Conservation (phyloP, 2,329 filamentous ascomycete genomes). For the Zymoseptoria tritici region DNA sequence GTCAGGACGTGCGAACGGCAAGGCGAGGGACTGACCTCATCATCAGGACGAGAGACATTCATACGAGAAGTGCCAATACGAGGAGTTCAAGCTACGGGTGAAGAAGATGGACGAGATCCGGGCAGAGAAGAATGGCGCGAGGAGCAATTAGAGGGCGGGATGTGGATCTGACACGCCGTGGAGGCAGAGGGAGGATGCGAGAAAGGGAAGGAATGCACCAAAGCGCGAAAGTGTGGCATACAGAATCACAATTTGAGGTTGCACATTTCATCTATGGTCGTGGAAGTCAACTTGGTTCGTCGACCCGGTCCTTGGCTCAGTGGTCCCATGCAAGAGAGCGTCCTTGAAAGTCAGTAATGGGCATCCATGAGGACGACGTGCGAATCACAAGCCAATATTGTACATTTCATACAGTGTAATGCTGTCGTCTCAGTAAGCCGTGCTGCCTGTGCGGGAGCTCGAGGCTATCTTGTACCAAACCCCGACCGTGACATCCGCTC, state of each 20-base stretch:
- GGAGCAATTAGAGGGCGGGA: constrained; percentile 63
- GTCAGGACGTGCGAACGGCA: background rate
- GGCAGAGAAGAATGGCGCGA: constrained; percentile 71
- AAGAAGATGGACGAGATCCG: constrained; percentile 97
- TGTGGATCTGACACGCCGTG: background rate
- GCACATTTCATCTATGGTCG: background rate
- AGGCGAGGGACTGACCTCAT: background rate
- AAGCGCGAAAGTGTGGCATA: background rate
- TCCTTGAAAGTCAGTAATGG: background rate
- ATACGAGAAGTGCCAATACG: constrained; percentile 99
- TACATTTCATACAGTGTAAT: background rate
- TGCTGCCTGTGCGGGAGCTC: background rate
- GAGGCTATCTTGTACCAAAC: background rate
- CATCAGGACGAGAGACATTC: constrained; percentile 84
- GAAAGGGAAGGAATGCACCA: background rate
- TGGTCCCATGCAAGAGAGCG: background rate
- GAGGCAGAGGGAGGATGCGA: background rate
- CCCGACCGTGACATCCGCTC: background rate
- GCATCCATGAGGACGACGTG: background rate
- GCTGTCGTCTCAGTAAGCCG: background rate
- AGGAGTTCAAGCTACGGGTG: constrained; percentile 96
- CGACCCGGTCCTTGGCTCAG: background rate
- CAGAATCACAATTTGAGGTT: background rate
- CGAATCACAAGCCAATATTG: background rate
- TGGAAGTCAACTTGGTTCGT: background rate